Conservation (phyloP, 805 yeast species). For the Wickerhamomyces xylosicus region DNA sequence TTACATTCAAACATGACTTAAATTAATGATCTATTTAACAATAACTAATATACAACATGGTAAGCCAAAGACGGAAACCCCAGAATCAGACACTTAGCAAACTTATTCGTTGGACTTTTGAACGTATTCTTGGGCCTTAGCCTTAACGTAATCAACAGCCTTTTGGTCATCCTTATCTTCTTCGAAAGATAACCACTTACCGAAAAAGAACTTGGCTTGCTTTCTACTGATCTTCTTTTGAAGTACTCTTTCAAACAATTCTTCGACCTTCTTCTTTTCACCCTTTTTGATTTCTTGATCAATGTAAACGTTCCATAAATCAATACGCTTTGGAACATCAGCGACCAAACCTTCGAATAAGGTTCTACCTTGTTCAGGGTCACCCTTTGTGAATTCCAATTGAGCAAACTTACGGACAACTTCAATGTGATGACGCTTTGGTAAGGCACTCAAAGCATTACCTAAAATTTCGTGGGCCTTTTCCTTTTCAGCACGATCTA, state of each 20-base stretch:
- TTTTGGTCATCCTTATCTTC: conserved; percentile 58
- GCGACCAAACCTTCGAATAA: conserved; percentile 85
- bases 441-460: conserved; percentile 58
- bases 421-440: conserved; percentile 67
- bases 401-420: conserved; percentile 83
- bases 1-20: neutral
- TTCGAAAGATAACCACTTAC: conserved; percentile 82
- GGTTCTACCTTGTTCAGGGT: conserved; percentile 89
- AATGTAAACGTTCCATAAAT: conserved; percentile 89
- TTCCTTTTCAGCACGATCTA: conserved; percentile 43
- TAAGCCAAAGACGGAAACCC: neutral
- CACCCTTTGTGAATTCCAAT: conserved; percentile 79
- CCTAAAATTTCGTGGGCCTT: conserved; percentile 68
- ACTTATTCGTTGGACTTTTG: conserved; percentile 11
- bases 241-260: conserved; percentile 73
- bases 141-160: conserved; percentile 75
- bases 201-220: conserved; percentile 91
- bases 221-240: conserved; percentile 60
- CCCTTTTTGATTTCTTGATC: conserved; percentile 81
- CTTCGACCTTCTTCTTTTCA: conserved; percentile 60
- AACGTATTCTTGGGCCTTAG: conserved; percentile 79
- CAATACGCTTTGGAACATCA: conserved; percentile 86
- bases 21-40: neutral
- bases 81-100: conserved; percentile 1
- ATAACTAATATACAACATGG: neutral